A percentile compares a stretch with the other conserved stretches of the same genome.
These are phyloP conservation scores for Mrakia gelida DNA, from an alignment of 768 basidiomycete genomes.

Conservation along the genomic window DNA sequence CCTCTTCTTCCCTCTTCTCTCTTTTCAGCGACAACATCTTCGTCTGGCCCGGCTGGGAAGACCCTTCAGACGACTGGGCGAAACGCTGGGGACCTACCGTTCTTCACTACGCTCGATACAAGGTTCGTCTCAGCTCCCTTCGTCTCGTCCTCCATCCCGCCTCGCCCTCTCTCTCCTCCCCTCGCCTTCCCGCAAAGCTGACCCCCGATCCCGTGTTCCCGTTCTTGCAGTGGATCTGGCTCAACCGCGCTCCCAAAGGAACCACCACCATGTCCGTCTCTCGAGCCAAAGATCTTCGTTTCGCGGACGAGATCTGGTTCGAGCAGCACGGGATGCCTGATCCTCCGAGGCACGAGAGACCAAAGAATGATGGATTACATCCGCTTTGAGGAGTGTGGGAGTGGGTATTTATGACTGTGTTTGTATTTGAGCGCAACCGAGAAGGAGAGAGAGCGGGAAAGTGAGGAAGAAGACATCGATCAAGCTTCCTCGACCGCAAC, in stretches of 20 bases:
- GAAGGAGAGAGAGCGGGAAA: too few species aligned
- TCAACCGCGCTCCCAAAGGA: constrained; percentile 3
- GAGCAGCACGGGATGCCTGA: constrained; percentile 10
- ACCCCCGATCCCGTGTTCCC: not conserved
- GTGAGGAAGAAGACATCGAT: not conserved
- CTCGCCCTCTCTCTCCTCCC: not conserved
- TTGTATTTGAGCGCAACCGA: not conserved
- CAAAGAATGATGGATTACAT: constrained; percentile 7
- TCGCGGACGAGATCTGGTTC: constrained; percentile 19
- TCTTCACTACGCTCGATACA: constrained; percentile 5
- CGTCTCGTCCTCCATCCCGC: too few species aligned
- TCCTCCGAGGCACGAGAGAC: not conserved
- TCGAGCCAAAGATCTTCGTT: constrained; percentile 1
- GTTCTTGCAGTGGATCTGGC: constrained; percentile 2
- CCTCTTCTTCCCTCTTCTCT: not conserved
- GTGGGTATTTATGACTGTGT: not conserved
- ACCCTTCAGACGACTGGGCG: not conserved
- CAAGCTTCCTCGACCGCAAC: not conserved
- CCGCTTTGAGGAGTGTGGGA: not conserved
- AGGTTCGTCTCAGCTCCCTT: not conserved
- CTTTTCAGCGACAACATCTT: constrained; percentile 5
- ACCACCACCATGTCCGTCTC: constrained; percentile 8
- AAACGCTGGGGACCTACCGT: constrained; percentile 11
- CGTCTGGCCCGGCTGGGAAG: constrained; percentile 10
- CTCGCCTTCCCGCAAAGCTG: not conserved